Base-by-base conservation (phyloP, 805 yeast species). In the Metschnikowia cubensis region DNA sequence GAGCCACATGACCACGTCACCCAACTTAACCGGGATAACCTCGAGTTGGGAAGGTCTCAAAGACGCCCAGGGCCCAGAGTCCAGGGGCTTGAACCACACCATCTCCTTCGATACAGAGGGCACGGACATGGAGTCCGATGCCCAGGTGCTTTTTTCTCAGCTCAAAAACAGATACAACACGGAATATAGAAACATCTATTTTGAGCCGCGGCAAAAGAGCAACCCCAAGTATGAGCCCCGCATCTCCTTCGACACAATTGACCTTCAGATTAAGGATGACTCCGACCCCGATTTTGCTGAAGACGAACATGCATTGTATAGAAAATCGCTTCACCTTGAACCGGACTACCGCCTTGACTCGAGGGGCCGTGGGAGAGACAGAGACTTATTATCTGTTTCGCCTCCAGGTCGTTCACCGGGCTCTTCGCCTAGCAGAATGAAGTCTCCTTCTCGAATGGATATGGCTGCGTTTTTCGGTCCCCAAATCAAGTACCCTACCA, bases 221-320 rank as follows among this genome's bases (percentile, higher is more conserved):
- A 38, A 21, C 22, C 41, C 35, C 25, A 47, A 54, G 13, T 70
- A 61, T 50, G 48, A 57, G 15, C 66, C 66, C 31, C 62, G 80
- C 43, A 82, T 81, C 1, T 75, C 82, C 2, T 81, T 80, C 57
- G 84, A 81, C 61, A 79, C 84, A 15, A 76, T 81, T 17, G 72
- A 79, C 50, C 46, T 72, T 22, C 63, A 63, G 49, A 67, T 60
- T 51, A 58, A 57, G 33, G 64, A 58, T n/a, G 61, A 57, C 50
- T 57, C 49, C n/a, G 31, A 50, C 25, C 42, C 38, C 7, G 60
- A 57, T 36, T 62, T 60, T 33, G 57, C 53, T 14, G 60, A 60
- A 37, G 59, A 58, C 18, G 60, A 52, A 38, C 14, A 31, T 29
- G 43, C 54, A 7, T n/a, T 46, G 15, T 51, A 59, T 40, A 43